Base-by-base conservation (phyloP, 148 eudicot species). In the Persicaria tinctoria region DNA sequence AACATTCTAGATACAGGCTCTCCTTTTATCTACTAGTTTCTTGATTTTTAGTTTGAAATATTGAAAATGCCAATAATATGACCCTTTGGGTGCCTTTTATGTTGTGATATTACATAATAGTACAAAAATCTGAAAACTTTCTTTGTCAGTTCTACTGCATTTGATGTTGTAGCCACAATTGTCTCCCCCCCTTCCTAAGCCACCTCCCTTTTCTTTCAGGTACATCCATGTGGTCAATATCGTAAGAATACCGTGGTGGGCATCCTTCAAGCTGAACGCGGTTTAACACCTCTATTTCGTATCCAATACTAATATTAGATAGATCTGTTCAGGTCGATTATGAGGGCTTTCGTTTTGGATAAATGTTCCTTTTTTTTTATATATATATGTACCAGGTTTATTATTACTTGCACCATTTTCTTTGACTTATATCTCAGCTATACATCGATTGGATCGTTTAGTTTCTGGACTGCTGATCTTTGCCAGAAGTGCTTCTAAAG, bases 141-240 rank as follows among this genome's bases (percentile, higher is more conserved):
- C 41, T 32, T 32, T 32, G 41, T 32, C 41, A 32, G 41, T 32
- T 32, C 0, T 32, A 32, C 41, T 32, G 41, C 41, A 32, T 32
- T 32, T 32, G 41, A 32, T 32, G 41, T 32, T 32, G 41, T 32
- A 32, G 41, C 41, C 41, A 32, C 41, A 32, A 1, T 32, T 32
- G 3, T 32, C 41, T 32, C 41, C 41, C 41, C 14, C 46, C 5
- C 16, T 10, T n/a, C 41, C 6, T 41, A 66, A 66, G 48, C 17
- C 41, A 66, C 3, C 70, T 16, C 13, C 13, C 41, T 13, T 13
- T n/a, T 8, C 77, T 80, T 27, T 75, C 78, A 95, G 98, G 98
- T 95, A 75, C 98, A 92, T 82, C 91, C 97, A 38, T 95, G 97
- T 79, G 98, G 98, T 64, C 98, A 95, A 79, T 95, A 95, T 80